Evolutionary conservation across 2,329 filamentous ascomycete species (phyloP), one percentile per base, ranked within the genome.

Genomic region (Stachybotrys elegans): DNA sequence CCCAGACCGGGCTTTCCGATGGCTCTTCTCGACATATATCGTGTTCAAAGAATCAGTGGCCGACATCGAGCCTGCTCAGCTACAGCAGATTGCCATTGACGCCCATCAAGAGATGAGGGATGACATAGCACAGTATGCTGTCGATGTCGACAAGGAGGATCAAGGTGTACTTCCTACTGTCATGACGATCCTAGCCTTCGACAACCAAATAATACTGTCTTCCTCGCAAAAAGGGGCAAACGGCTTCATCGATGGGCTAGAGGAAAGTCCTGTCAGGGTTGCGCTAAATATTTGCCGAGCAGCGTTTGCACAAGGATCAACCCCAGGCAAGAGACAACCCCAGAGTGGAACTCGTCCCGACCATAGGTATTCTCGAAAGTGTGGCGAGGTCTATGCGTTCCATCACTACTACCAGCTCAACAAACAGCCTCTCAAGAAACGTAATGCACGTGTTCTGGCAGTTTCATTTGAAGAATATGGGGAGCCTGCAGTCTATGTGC

Each of bases 151-250:
- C 36, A 35, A 36, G 16, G 23, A 34, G 25, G 12, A 8, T 17
- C 42, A 41, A 29, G n/a, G 7, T 3, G 6, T 14, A n/a, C 6
- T 40, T 16, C 32, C 40, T 6, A 8, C 12, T 19, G 42, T 44
- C n/a, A 43, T 47, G 25, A 41, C 45, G 5, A 34, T 38, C 12
- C 37, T 47, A 9, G 45, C 45, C 16, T 44, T 39, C 19, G 42
- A 36, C 12, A 47, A 40, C 12, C 34, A 47, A 22, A 40, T 47
- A 25, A 41, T 44, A 31, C 22, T 47, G 6, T 22, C 37, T 14
- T 41, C 36, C 14, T 44, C 45, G 21, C 45, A 44, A 17, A 47
- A 47, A n/a, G n/a, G 20, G 45, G 42, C 21, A 4, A 20, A 14
- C 4, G 20, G 17, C 22, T 47, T 40, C 37, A 40, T 40, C 22